Evolutionary conservation across 768 basidiomycete genomes (phyloP).

Genomic region (Pluteus cervinus): DNA sequence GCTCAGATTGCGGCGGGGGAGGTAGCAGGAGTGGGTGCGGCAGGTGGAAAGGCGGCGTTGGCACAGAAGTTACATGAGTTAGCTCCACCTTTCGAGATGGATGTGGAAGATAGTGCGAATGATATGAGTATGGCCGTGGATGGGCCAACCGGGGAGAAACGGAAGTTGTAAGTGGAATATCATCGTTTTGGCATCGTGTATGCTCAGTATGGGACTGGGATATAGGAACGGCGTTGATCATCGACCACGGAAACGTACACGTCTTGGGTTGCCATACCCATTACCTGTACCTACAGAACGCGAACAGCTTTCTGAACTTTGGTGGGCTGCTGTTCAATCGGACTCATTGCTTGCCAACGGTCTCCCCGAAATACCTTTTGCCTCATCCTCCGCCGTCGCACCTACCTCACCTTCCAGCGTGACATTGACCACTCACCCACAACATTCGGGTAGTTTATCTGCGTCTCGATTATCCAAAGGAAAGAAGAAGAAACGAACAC

Average conservation of each 20-base stretch:
- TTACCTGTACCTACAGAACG: slow-evolving; percentile 30
- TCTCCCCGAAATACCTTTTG: slow-evolving; percentile 47
- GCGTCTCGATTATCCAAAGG: no score
- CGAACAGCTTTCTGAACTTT: slow-evolving; percentile 47
- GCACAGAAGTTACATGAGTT: slow-evolving; percentile 30
- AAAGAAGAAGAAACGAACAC: slow-evolving; percentile 6
- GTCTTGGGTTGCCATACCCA: slow-evolving; percentile 37
- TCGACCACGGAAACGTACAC: slow-evolving; percentile 59
- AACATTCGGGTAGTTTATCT: no score
- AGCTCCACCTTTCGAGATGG: slow-evolving; percentile 16
- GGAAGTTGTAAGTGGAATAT: slow-evolving; percentile 44
- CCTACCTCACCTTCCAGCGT: no score
- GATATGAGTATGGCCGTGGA: slow-evolving; percentile 22
- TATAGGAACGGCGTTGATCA: slow-evolving; percentile 29
- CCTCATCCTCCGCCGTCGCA: no score
- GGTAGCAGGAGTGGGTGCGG: not conserved
- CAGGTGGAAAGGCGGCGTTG: slow-evolving; percentile 12
- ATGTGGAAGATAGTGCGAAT: slow-evolving; percentile 14
- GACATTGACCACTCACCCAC: no score
- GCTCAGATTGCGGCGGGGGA: slow-evolving; percentile 14
- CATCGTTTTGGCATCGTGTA: not conserved
- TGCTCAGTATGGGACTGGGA: not conserved
- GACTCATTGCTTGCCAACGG: slow-evolving; percentile 59
- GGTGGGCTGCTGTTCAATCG: slow-evolving; percentile 72
- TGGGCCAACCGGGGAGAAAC: slow-evolving; percentile 49